A percentile compares a stretch with the other conserved stretches of the same genome.
Conservation (phyloP, 2,329 filamentous ascomycete genomes). For the Tetracladium maxilliforme region DNA sequence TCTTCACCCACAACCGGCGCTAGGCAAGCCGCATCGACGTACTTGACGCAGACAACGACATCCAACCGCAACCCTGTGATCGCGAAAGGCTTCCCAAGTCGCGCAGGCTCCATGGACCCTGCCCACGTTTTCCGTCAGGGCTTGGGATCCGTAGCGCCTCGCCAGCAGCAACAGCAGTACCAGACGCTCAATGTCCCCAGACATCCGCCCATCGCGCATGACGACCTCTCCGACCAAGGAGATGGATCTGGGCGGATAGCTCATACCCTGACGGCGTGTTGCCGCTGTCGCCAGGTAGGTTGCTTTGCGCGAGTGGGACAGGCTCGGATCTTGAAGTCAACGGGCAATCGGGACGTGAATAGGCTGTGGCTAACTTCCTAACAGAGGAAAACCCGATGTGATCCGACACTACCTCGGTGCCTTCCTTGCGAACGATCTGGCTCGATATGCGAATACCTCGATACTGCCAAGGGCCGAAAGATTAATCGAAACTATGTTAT, state of each 20-base stretch:
- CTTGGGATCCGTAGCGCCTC: slow-evolving; percentile 26
- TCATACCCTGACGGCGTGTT: slow-evolving; percentile 69
- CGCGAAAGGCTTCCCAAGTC: neutral
- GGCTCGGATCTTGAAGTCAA: slow-evolving; percentile 1
- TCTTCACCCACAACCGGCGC: too few species aligned
- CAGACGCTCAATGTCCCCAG: too few species aligned
- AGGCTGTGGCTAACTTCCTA: too few species aligned
- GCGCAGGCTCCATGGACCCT: slow-evolving; percentile 36
- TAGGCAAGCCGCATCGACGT: too few species aligned
- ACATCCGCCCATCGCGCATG: too few species aligned
- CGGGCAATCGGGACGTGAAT: too few species aligned
- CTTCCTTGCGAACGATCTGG: slow-evolving; percentile 85
- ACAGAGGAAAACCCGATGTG: slow-evolving; percentile 94
- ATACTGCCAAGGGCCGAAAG: slow-evolving; percentile 71
- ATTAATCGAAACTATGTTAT: slow-evolving; percentile 89
- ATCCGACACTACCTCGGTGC: slow-evolving; percentile 82
- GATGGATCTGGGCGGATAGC: slow-evolving; percentile 54
- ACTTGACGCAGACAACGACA: too few species aligned
- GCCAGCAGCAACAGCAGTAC: slow-evolving; percentile 17
- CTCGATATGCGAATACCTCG: slow-evolving; percentile 87
- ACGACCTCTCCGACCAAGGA: too few species aligned
- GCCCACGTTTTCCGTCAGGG: slow-evolving; percentile 44
- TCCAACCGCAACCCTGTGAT: slow-evolving; percentile 16
- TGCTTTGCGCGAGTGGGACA: slow-evolving; percentile 1
- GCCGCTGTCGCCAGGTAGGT: slow-evolving; percentile 62